Evolutionary conservation across 73 alveolate species (phyloP), one percentile per base, ranked within the genome.

Genomic region (Stentor roeselii): DNA sequence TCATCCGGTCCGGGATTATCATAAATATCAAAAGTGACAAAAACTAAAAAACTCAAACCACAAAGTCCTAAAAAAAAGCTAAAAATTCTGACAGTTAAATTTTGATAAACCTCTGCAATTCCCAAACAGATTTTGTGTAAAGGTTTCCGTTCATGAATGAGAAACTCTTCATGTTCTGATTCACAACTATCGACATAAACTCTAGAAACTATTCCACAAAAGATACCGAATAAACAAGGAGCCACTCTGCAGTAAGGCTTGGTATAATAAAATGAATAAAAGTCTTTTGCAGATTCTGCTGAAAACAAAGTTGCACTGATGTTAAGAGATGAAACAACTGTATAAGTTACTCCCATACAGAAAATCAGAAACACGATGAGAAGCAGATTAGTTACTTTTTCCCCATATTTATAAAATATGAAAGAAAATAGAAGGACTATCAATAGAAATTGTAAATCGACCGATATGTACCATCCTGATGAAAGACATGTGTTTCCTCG

Each of bases 391-490:
- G n/a, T n/a, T n/a, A n/a, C n/a, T n/a, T n/a, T n/a, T n/a, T n/a
- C n/a, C n/a, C n/a, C n/a, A n/a, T n/a, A n/a, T n/a, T n/a, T n/a
- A n/a, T n/a, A n/a, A n/a, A n/a, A n/a, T n/a, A n/a, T n/a, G n/a
- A n/a, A n/a, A n/a, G n/a, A n/a, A n/a, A n/a, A n/a, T n/a, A n/a
- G n/a, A n/a, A n/a, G n/a, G n/a, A n/a, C n/a, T 0, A 86, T 86
- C n/a, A 60, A 2, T 36, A 60, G 82, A 82, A 86, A 86, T 36
- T 82, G 87, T 78, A 86, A 36, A 78, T 86, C 92, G 30, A 67
- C 39, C 0, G 89, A 84, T 3, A 82, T 4, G 58, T 86, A 86
- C 92, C 92, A 86, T n/a, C 85, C 83, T 83, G 82, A 42, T 15
- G 85, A 82, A 36, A 60, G 14, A 38, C 92, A 86, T 1, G 39